Evolutionary conservation across 2,329 filamentous ascomycete genomes (phyloP).

Genomic region (Westerdykella aurantiaca): DNA sequence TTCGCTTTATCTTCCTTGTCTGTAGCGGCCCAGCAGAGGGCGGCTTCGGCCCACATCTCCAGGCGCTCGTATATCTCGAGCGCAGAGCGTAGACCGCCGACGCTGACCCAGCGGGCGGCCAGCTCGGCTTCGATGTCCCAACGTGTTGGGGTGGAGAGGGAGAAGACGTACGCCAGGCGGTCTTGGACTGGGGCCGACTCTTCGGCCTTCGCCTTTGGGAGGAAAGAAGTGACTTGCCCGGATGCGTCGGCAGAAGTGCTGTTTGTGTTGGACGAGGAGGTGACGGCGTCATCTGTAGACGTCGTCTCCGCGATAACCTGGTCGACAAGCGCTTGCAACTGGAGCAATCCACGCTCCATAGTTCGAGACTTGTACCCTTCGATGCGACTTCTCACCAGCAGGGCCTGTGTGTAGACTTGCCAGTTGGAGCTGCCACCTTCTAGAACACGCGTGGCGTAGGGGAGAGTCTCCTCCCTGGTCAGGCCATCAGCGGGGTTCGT

Average conservation of each 20-base stretch:
- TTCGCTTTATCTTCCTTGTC: constrained; percentile 79
- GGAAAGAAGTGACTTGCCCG: constrained; percentile 63
- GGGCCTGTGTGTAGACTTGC: constrained; percentile 93
- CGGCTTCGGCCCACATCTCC: constrained; percentile 90
- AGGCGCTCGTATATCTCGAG: constrained; percentile 94
- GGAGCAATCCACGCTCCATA: constrained; percentile 79
- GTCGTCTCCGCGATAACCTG: constrained; percentile 67
- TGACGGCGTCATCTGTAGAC: constrained; percentile 9
- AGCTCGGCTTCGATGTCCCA: constrained; percentile 96
- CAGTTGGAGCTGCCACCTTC: constrained; percentile 89
- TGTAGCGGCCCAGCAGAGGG: constrained; percentile 75
- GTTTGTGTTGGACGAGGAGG: constrained; percentile 12
- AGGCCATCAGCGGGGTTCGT: constrained; percentile 77
- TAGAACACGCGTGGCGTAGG: constrained; percentile 83
- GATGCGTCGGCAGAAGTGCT: constrained; percentile 17
- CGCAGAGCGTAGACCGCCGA: constrained; percentile 82
- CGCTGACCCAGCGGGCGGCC: constrained; percentile 82
- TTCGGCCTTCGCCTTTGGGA: constrained; percentile 66
- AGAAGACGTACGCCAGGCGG: constrained; percentile 76
- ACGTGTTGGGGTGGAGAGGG: constrained; percentile 73
- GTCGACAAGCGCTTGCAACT: constrained; percentile 91
- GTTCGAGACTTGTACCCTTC: constrained; percentile 84
- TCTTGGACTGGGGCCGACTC: constrained; percentile 75
- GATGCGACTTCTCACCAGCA: constrained; percentile 83
- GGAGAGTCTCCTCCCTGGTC: constrained; percentile 87